These are phyloP conservation scores for Pyrenochaeta sp. DNA, from an alignment of 2,329 filamentous ascomycete genomes.

Conservation along the genomic window DNA sequence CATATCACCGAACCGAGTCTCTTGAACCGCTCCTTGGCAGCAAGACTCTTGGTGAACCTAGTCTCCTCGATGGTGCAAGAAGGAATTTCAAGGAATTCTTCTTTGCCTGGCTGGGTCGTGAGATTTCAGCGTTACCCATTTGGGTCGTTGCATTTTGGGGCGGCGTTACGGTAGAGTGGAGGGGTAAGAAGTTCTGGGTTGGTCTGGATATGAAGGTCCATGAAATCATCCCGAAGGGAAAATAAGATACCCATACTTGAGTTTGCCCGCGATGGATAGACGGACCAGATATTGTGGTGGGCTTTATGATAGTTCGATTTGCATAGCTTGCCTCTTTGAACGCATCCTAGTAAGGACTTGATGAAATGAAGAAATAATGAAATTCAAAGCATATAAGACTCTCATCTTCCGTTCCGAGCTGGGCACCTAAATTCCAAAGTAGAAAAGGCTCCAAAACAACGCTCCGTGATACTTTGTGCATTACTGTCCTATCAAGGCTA, in stretches of 20 bases:
- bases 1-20: constrained; percentile 29
- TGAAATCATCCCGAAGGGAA: constrained; percentile 54
- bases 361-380: too few relatives aligned
- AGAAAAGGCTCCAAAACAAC: too few relatives aligned
- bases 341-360: too few relatives aligned
- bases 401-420: too few relatives aligned
- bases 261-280: too few relatives aligned
- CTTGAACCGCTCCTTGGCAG: constrained; percentile 31
- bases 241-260: not conserved
- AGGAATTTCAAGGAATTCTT: constrained; percentile 76
- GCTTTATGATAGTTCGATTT: too few relatives aligned
- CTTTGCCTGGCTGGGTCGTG: constrained; percentile 82
- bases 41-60: constrained; percentile 13
- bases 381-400: too few relatives aligned
- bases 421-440: too few relatives aligned
- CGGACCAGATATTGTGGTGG: not conserved
- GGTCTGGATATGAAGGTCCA: constrained; percentile 83
- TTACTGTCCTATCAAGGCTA: too few relatives aligned
- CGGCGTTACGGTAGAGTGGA: constrained; percentile 87
- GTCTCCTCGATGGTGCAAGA: constrained; percentile 46
- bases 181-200: constrained; percentile 82
- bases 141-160: constrained; percentile 90
- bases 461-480: too few relatives aligned
- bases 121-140: constrained; percentile 82
- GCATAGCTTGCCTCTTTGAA: too few relatives aligned